Evolutionary conservation across 2,329 filamentous ascomycete species (phyloP).

Genomic region (Pestalotiopsis sp.): DNA sequence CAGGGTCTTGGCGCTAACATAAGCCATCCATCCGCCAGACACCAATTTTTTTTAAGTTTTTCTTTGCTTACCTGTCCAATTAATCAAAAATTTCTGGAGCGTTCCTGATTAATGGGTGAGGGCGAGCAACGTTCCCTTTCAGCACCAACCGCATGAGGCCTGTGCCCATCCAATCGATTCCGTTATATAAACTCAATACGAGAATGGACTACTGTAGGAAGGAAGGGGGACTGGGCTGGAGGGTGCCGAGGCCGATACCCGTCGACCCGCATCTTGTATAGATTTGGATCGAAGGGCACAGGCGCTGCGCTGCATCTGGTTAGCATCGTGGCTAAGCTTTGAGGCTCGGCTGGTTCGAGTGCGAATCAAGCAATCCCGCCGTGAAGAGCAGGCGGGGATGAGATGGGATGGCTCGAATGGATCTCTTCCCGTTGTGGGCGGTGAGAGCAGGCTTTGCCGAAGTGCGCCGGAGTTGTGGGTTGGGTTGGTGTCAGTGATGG

Average conservation of each 20-base stretch:
- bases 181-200: neutral
- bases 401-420: neutral
- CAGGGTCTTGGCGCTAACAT: neutral
- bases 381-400: neutral
- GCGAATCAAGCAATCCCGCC: neutral
- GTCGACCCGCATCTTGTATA: neutral
- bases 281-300: neutral
- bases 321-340: slow-evolving; percentile 3
- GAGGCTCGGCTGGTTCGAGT: neutral
- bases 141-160: too few species aligned
- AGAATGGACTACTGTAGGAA: neutral
- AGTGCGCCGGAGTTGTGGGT: too few species aligned
- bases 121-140: too few species aligned
- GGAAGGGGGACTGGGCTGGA: neutral
- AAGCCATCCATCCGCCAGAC: neutral
- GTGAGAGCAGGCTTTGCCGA: too few species aligned
- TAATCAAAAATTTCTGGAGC: too few species aligned
- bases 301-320: neutral
- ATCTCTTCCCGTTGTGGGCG: too few species aligned
- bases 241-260: neutral
- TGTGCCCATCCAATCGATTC: too few species aligned
- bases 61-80: neutral
- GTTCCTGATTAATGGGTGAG: too few species aligned
- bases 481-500: too few species aligned
- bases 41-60: neutral